Conservation (phyloP, 1,139 yeast genomes). For the Saccharomyces hybrid region DNA sequence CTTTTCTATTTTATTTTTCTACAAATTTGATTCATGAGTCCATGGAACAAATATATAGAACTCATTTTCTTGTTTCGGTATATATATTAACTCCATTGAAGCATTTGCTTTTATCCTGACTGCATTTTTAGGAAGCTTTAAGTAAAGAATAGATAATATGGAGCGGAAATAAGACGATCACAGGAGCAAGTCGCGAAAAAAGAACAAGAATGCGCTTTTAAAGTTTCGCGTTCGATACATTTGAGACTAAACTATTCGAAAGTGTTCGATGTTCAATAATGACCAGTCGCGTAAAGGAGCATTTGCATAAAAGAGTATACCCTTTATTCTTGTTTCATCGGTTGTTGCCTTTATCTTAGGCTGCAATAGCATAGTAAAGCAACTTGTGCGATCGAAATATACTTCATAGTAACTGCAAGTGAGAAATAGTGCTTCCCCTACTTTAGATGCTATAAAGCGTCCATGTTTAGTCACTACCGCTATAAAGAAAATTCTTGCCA, state of each 20-base stretch:
- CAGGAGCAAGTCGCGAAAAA: not conserved
- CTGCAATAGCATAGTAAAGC: not conserved
- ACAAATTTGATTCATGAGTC: conserved; percentile 5
- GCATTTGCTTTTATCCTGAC: not conserved
- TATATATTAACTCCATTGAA: not conserved
- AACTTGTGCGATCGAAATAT: not conserved
- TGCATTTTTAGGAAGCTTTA: not conserved
- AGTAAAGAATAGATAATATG: not conserved
- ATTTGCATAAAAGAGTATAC: not conserved
- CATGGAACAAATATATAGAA: conserved; percentile 3
- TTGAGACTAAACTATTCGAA: not conserved
- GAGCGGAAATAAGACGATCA: not conserved
- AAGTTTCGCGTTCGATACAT: not conserved
- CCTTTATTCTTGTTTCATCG: not conserved
- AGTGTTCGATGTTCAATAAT: not conserved
- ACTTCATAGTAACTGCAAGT: not conserved
- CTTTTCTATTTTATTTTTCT: not conserved
- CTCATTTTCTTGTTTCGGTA: not conserved
- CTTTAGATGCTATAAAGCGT: not conserved
- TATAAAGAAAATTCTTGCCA: not conserved
- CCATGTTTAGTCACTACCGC: not conserved
- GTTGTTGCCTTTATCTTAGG: not conserved
- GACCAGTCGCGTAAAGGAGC: not conserved
- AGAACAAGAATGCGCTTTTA: not conserved
- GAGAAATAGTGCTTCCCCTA: not conserved